A percentile compares a stretch with the other conserved stretches of the same genome.
These are phyloP conservation scores for Picochlorum sp. DNA, from an alignment of 139 green algal genomes.

Conservation along the genomic window DNA sequence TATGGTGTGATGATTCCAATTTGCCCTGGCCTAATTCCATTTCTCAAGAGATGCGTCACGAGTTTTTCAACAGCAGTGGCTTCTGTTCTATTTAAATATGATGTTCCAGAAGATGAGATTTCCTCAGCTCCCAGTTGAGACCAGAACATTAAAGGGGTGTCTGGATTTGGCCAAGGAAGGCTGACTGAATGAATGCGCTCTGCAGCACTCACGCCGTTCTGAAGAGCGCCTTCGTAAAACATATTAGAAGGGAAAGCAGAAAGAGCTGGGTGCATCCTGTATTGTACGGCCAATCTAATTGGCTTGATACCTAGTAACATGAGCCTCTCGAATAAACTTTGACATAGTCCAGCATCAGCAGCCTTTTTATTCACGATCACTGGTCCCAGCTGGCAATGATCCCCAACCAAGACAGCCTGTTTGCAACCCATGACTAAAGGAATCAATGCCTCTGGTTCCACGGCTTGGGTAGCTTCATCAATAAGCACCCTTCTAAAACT, in stretches of 20 bases:
- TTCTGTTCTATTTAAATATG: slow-evolving; percentile 93
- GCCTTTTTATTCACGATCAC: slow-evolving; percentile 82
- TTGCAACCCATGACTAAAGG: slow-evolving; percentile 92
- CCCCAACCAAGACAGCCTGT: slow-evolving; percentile 90
- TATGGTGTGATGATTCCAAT: slow-evolving; percentile 99
- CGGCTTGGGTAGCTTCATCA: slow-evolving; percentile 91
- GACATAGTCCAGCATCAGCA: slow-evolving; percentile 72
- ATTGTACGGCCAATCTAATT: slow-evolving; percentile 90
- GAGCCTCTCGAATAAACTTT: slow-evolving; percentile 93
- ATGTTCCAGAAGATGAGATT: slow-evolving; percentile 76
- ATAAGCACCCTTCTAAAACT: slow-evolving; percentile 81
- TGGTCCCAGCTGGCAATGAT: slow-evolving; percentile 94
- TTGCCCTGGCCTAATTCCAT: slow-evolving; percentile 61
- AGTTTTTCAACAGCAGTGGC: slow-evolving; percentile 87
- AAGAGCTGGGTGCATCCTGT: slow-evolving; percentile 96
- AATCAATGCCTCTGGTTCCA: slow-evolving; percentile 90
- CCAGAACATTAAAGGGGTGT: slow-evolving; percentile 94
- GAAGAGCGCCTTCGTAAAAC: slow-evolving; percentile 96
- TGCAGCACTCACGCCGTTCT: slow-evolving; percentile 70
- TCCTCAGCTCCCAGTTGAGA: slow-evolving; percentile 82
- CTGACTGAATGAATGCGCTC: slow-evolving; percentile 35
- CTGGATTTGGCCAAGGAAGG: slow-evolving; percentile 72
- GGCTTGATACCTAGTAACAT: slow-evolving; percentile 86
- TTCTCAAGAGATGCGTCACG: slow-evolving; percentile 54
- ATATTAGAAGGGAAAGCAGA: slow-evolving; percentile 87